phyloP scores from a whole-genome alignment of 2,329 filamentous ascomycete species.

The Talaromyces sp. region DNA sequence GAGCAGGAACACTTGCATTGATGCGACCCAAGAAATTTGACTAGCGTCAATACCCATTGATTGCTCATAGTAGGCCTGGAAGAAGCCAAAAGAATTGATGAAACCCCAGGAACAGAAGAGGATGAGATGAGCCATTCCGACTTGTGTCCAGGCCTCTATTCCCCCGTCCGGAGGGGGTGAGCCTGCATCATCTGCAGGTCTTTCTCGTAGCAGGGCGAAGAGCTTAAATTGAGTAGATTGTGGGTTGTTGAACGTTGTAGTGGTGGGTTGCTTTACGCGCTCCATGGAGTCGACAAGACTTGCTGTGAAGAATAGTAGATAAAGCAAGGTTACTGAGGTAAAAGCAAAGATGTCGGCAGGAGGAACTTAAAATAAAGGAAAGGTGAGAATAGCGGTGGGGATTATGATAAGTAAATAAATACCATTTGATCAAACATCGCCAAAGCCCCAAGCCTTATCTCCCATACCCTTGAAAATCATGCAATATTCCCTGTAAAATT shows the following conservation, averaged over 20 bases:
- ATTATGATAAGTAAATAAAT: too few relatives aligned
- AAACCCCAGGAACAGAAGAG: constrained; percentile 29
- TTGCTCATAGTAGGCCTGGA: constrained; percentile 44
- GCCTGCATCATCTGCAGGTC: neutral
- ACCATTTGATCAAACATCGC: too few relatives aligned
- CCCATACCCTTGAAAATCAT: too few relatives aligned
- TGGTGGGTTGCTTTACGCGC: neutral
- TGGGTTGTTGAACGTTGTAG: neutral
- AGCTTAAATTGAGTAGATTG: neutral
- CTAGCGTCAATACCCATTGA: constrained; percentile 26
- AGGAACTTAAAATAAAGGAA: too few relatives aligned
- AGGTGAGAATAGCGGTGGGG: too few relatives aligned
- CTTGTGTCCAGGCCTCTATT: constrained; percentile 31
- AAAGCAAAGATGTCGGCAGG: too few relatives aligned
- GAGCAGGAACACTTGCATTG: constrained; percentile 42
- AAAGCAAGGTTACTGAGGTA: too few relatives aligned
- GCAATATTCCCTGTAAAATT: too few relatives aligned
- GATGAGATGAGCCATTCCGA: constrained; percentile 28
- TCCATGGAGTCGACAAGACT: too few relatives aligned
- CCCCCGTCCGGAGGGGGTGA: constrained; percentile 31
- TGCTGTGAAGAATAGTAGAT: too few relatives aligned
- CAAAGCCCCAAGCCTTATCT: too few relatives aligned
- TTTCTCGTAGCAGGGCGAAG: constrained; percentile 7
- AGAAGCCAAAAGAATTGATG: constrained; percentile 41
- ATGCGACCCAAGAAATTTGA: constrained; percentile 45